Base-by-base conservation (phyloP, 176 grass and related monocot species). In the Metroxylon sagu region DNA sequence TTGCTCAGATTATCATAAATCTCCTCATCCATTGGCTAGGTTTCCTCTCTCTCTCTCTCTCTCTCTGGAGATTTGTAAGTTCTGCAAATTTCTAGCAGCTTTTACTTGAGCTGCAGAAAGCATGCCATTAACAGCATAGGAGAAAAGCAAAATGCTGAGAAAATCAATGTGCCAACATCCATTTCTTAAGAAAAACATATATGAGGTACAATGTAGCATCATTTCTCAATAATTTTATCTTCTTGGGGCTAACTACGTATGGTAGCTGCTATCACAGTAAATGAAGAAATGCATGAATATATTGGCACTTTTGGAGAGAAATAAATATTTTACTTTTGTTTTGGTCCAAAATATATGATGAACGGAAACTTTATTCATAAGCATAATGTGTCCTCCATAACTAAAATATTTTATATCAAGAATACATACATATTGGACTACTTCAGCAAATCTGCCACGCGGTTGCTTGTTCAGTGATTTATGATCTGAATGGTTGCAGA, bases 151-250 rank as follows among this genome's bases (percentile, higher is more conserved):
- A 35, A n/a, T 18, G 35, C 29, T 18, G 26, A 43, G 35, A 43
- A 14, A 43, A 43, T 14, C 35, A 43, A 29, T 29, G 28, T 28
- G 31, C 28, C 27, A 7, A 52, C 48, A 8, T 66, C 64, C 26
- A 60, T 5, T 30, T 60, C 3, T 18, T 39, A 35, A n/a, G 8
- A 31, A 17, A 39, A 35, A 56, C 1, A 28, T 26, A 54, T 21
- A 25, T 64, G 74, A 77, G 80, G 88, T 83, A 86, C 79, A 87
- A 56, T 64, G 29, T 60, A 67, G 21, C 72, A 73, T 87, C 83
- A 87, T 92, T 75, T 76, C 80, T 67, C 76, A 92, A 92, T 80
- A 83, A 86, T 86, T 43, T 67, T 73, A 79, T 66, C 73, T 83
- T 70, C 74, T 70, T 63, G 5, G 61, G 63, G 60, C 70, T n/a